Percentiles rank a stretch among this genome's conserved stretches.
Evolutionary conservation across 192 early-diverging fungal genomes (phyloP).

Genomic region (Coemansia sp.): DNA sequence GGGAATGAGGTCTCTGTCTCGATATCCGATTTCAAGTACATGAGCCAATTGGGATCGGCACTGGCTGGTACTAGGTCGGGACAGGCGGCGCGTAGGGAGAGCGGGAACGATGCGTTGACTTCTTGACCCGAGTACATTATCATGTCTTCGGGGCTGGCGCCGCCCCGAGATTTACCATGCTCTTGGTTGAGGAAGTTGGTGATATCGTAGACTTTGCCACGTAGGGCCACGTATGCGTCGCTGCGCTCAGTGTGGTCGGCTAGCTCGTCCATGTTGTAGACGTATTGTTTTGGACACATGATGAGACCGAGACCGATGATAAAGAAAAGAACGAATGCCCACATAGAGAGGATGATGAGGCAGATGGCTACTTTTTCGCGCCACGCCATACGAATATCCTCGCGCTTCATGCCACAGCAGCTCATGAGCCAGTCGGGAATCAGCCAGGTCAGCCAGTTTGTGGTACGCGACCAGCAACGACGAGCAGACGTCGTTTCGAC

Average conservation of each 20-base stretch:
- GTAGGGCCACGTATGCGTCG: constrained; percentile 69
- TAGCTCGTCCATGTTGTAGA: constrained; percentile 73
- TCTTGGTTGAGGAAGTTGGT: constrained; percentile 60
- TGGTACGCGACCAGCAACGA: constrained; percentile 41
- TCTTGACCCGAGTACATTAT: constrained; percentile 52
- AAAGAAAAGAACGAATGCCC: constrained; percentile 80
- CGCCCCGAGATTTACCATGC: constrained; percentile 62
- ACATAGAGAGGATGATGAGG: constrained; percentile 78
- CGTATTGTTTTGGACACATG: constrained; percentile 73
- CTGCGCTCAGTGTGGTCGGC: constrained; percentile 55
- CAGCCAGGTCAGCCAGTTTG: constrained; percentile 70
- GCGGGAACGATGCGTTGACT: constrained; percentile 64
- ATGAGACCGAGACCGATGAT: constrained; percentile 75
- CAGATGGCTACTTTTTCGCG: constrained; percentile 96
- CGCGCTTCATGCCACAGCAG: constrained; percentile 80
- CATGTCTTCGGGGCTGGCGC: constrained; percentile 23
- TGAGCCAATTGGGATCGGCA: constrained; percentile 33
- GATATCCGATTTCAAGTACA: constrained; percentile 14
- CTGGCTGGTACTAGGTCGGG: constrained; percentile 38
- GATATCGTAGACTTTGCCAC: constrained; percentile 83
- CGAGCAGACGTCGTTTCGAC: constrained; percentile 45
- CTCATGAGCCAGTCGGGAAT: constrained; percentile 73
- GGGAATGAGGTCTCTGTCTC: constrained; percentile 25
- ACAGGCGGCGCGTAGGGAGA: constrained; percentile 61
- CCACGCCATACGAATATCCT: constrained; percentile 91